phyloP scores from a whole-genome alignment of 2,329 filamentous ascomycete species.

The Apiospora rasikravindrae region DNA sequence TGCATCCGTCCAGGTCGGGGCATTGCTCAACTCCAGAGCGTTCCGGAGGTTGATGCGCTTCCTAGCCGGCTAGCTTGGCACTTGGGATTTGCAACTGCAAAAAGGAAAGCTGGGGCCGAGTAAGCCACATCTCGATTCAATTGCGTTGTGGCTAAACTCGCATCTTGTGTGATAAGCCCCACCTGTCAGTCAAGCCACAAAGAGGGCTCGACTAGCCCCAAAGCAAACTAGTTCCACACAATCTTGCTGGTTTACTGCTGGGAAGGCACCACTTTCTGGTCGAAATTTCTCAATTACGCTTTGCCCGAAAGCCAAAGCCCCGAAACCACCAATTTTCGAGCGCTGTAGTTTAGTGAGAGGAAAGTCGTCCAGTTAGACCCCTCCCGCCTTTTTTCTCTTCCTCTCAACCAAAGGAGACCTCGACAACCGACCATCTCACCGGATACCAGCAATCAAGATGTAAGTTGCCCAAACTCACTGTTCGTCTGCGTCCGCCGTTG shows the following conservation, averaged over 20 bases:
- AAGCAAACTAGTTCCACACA: conserved; percentile 17
- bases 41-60: not conserved
- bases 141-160: not conserved
- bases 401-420: conserved; percentile 15
- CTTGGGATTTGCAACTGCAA: not conserved
- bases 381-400: conserved; percentile 18
- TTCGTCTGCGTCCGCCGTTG: not conserved
- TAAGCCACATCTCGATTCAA: not conserved
- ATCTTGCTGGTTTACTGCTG: conserved; percentile 17
- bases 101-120: not conserved
- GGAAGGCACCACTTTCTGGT: conserved; percentile 17
- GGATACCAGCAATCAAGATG: conserved; percentile 21
- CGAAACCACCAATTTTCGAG: conserved; percentile 20
- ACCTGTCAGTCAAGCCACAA: not conserved
- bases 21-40: not conserved
- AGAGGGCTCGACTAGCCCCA: conserved; percentile 20
- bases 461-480: conserved; percentile 19
- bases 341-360: conserved; percentile 18
- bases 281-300: conserved; percentile 19
- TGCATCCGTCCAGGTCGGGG: not conserved
- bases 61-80: conserved; percentile 10
- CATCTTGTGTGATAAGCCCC: not conserved
- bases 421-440: conserved; percentile 21
- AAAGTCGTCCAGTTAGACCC: conserved; percentile 18
- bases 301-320: conserved; percentile 4